phyloP scores from a whole-genome alignment of 192 early-diverging fungal species.

The Coemansia sp. region DNA sequence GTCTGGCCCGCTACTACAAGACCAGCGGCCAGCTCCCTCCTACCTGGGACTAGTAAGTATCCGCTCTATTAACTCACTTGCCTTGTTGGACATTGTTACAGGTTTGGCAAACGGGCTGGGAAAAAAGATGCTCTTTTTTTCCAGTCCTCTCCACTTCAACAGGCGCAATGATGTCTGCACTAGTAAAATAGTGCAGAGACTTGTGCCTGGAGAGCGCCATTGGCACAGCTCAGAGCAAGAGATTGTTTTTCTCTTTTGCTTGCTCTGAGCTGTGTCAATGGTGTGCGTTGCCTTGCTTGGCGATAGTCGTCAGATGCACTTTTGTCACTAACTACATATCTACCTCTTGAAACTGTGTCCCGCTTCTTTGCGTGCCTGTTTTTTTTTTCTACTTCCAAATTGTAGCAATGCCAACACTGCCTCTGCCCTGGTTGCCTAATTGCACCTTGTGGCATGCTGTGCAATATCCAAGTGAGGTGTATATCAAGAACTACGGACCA shows the following conservation, averaged over 20 bases:
- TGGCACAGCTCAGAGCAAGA: neutral
- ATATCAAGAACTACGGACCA: neutral
- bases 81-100: conserved; percentile 35
- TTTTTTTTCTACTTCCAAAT: neutral
- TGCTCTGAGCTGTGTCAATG: neutral
- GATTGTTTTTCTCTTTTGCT: neutral
- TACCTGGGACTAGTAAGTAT: conserved; percentile 98
- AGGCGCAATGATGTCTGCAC: neutral
- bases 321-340: conserved; percentile 12
- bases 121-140: conserved; percentile 4
- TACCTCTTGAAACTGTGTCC: neutral
- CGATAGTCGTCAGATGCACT: conserved; percentile 48
- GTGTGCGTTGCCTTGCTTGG: conserved; percentile 46
- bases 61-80: conserved; percentile 19
- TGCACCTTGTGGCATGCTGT: conserved; percentile 4
- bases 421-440: conserved; percentile 82
- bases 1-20: conserved; percentile 99
- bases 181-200: neutral
- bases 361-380: neutral
- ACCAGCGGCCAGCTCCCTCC: conserved; percentile 93
- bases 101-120: conserved; percentile 32
- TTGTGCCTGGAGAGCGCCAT: conserved; percentile 28
- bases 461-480: neutral
- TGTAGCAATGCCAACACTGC: conserved; percentile 80
- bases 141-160: conserved; percentile 2